Conservation (phyloP, 495 filamentous ascomycete genomes). For the Bathelium albidoporum region DNA sequence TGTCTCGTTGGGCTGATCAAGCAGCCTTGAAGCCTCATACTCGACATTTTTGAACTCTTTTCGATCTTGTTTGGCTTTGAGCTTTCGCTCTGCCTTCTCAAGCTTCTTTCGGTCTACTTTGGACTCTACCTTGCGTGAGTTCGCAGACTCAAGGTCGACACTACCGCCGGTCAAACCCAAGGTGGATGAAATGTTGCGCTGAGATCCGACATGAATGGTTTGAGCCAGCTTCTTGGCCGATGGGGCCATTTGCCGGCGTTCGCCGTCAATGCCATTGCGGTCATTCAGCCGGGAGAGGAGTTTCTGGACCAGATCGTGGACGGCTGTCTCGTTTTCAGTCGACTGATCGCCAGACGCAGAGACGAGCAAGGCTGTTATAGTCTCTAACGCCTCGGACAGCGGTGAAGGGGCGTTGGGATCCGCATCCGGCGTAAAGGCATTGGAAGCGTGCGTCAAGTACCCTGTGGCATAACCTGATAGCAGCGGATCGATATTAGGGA, state of each 20-base stretch:
- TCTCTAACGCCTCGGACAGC: slow-evolving; percentile 70
- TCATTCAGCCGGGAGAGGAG: slow-evolving; percentile 75
- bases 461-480: slow-evolving; percentile 90
- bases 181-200: slow-evolving; percentile 91
- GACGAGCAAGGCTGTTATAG: slow-evolving; percentile 74
- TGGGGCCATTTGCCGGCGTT: slow-evolving; percentile 55
- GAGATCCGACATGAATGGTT: slow-evolving; percentile 86
- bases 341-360: slow-evolving; percentile 80
- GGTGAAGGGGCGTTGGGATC: slow-evolving; percentile 59
- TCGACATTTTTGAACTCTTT: slow-evolving; percentile 96
- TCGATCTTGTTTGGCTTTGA: slow-evolving; percentile 95
- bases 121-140: slow-evolving; percentile 85
- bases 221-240: slow-evolving; percentile 82
- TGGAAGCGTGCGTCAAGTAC: slow-evolving; percentile 87
- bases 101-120: slow-evolving; percentile 98
- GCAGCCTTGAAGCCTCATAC: slow-evolving; percentile 87
- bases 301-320: slow-evolving; percentile 77
- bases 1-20: slow-evolving; percentile 72
- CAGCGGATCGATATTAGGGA: slow-evolving; percentile 82
- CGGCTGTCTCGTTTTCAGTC: slow-evolving; percentile 57
- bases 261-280: slow-evolving; percentile 59
- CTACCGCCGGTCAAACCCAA: slow-evolving; percentile 71
- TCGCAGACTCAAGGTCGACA: slow-evolving; percentile 90
- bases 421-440: slow-evolving; percentile 64
- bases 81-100: slow-evolving; percentile 96